Evolutionary conservation across 805 yeast genomes (phyloP), one percentile per base, ranked within the genome.

Genomic region (Yarrowia sp.): DNA sequence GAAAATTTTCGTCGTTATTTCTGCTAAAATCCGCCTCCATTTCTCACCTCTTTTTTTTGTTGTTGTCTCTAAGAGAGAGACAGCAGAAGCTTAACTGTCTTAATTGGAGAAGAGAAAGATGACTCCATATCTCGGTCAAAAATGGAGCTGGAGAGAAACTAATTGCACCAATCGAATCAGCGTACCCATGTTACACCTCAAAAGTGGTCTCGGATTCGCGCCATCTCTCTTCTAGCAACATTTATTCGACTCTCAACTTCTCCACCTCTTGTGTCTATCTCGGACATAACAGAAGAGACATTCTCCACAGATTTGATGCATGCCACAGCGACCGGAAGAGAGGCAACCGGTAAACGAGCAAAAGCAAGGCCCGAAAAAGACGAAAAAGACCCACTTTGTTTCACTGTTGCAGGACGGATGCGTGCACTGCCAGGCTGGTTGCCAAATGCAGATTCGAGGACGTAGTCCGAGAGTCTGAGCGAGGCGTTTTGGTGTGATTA

Each of bases 261-360:
- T 17, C 24, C 46, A 17, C 24, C 42, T 38, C 42, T n/a, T n/a
- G n/a, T n/a, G n/a, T n/a, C n/a, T n/a, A n/a, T n/a, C n/a, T n/a
- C n/a, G n/a, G n/a, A n/a, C n/a, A n/a, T n/a, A n/a, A n/a, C n/a
- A n/a, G n/a, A n/a, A n/a, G n/a, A 30, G 33, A 46, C 36, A 44
- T 46, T 46, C 52, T 17, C 17, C 42, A 36, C 56, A 19, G 56
- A 34, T 52, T 13, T 34, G 24, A 52, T 52, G 56, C 56, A 52
- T 52, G 7, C 56, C 56, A 36, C 56, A 17, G 30, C 30, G 30
- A 4, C 30, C 30, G 33, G n/a, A n/a, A n/a, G n/a, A n/a, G n/a
- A n/a, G n/a, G n/a, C n/a, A 52, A 34, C 33, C 12, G 56, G 19
- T 24, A 24, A 24, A 24, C 30, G 30, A 24, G 30, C 42, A 17